phyloP scores from a whole-genome alignment of 805 yeast species.

The Jamesozyma spencerorum region DNA sequence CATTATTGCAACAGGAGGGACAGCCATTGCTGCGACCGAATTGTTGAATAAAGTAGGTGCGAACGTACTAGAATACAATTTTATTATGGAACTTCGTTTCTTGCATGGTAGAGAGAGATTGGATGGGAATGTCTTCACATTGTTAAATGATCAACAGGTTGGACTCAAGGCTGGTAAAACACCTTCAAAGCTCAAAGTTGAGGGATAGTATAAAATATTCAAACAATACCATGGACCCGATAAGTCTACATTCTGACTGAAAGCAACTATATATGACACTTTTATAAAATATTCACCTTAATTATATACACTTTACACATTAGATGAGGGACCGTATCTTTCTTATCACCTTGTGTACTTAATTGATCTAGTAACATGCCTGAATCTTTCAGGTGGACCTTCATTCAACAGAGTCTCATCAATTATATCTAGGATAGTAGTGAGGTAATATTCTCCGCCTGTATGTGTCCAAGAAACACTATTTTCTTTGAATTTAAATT shows the following conservation, averaged over 20 bases:
- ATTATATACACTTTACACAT: not conserved
- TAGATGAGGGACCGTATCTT: no score
- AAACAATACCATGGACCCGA: not conserved
- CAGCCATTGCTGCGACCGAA: constrained; percentile 87
- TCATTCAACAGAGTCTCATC: constrained; percentile 26
- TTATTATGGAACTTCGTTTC: constrained; percentile 89
- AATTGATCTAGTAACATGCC: constrained; percentile 14
- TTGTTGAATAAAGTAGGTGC: constrained; percentile 59
- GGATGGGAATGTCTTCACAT: constrained; percentile 77
- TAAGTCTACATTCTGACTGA: no score
- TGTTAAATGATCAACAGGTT: constrained; percentile 72
- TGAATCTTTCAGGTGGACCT: constrained; percentile 13
- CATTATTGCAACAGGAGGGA: constrained; percentile 94
- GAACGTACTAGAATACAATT: constrained; percentile 66
- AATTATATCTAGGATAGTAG: constrained; percentile 47
- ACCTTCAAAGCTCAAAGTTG: no score
- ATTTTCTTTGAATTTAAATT: constrained; percentile 52
- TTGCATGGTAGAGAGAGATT: constrained; percentile 84
- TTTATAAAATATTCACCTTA: no score
- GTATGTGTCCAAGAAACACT: constrained; percentile 85
- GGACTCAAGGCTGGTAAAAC: constrained; percentile 22
- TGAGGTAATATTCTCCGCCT: constrained; percentile 67
- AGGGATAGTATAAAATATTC: no score
- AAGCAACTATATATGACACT: no score
- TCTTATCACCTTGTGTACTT: constrained; percentile 22